A percentile compares a stretch with the other conserved stretches of the same genome.
Evolutionary conservation across 495 filamentous ascomycete genomes (phyloP).

Genomic region (Podospora bellae-mahoneyi): DNA sequence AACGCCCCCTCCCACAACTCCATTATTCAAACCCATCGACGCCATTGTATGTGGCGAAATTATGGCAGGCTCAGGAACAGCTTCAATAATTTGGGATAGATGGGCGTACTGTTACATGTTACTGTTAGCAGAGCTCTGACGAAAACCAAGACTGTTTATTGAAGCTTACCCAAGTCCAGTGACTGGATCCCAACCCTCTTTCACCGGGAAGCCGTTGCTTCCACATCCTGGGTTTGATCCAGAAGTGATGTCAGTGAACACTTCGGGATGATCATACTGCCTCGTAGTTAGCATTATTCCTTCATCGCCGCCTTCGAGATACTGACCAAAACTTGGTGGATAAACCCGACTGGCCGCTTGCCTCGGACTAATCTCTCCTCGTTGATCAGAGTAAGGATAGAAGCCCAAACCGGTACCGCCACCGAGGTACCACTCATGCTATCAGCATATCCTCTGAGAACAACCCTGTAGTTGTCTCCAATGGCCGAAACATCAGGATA

Average conservation of each 20-base stretch:
- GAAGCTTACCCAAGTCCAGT: constrained; percentile 52
- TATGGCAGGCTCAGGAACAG: constrained; percentile 19
- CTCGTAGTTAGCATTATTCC: background rate
- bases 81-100: constrained; percentile 21
- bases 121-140: constrained; percentile 4
- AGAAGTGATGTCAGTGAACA: constrained; percentile 58
- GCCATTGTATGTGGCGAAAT: no score
- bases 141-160: background rate
- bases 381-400: constrained; percentile 61
- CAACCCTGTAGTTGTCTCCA: constrained; percentile 56
- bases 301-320: no score
- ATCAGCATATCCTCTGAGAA: constrained; percentile 38
- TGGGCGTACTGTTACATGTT: constrained; percentile 19
- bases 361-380: constrained; percentile 56
- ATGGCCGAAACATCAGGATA: constrained; percentile 65
- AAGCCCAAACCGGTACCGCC: constrained; percentile 55
- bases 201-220: constrained; percentile 52
- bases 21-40: background rate
- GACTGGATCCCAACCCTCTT: constrained; percentile 61
- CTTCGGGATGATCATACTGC: constrained; percentile 56
- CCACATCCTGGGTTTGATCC: constrained; percentile 62
- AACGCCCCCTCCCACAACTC: background rate
- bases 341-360: constrained; percentile 50
- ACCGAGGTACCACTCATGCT: constrained; percentile 56
- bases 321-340: constrained; percentile 60